Conservation (phyloP, 192 early-diverging fungal genomes). For the Glomus cerebriforme region DNA sequence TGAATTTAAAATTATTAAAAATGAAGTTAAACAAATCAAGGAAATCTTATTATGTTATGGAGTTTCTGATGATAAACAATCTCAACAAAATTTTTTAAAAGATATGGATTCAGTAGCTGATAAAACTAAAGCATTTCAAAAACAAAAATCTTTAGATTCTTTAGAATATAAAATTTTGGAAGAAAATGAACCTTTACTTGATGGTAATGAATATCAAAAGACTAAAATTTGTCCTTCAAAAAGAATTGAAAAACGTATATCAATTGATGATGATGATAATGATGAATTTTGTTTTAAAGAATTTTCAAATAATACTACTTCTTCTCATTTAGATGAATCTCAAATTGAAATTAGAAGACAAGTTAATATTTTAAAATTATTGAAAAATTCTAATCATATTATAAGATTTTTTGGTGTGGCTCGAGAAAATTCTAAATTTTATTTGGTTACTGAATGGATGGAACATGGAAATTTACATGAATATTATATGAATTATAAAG, state of each 20-base stretch:
- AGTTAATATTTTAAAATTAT: slow-evolving; percentile 1
- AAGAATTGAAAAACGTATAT: too few species aligned
- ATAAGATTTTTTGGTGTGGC: slow-evolving; percentile 11
- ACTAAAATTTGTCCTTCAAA: too few species aligned
- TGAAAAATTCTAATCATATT: slow-evolving; percentile 4
- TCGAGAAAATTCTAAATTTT: slow-evolving; percentile 32
- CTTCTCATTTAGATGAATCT: too few species aligned
- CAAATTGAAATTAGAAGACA: neutral
- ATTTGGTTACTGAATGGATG: slow-evolving; percentile 43
- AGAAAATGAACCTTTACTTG: too few species aligned
- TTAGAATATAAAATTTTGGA: neutral
- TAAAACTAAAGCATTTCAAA: neutral
- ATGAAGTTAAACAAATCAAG: neutral
- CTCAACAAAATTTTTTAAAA: neutral
- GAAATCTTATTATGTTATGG: neutral
- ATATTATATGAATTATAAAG: slow-evolving; percentile 35
- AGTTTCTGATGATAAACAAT: neutral
- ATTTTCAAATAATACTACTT: too few species aligned
- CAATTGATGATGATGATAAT: too few species aligned
- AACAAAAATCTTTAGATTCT: neutral
- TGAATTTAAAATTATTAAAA: neutral
- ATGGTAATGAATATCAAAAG: too few species aligned
- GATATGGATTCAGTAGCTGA: neutral
- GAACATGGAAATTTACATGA: slow-evolving; percentile 42
- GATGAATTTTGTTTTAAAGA: too few species aligned